Percentiles rank a stretch among this genome's conserved stretches.
These are phyloP conservation scores for Curvularia hawaiiensis DNA, from an alignment of 2,329 filamentous ascomycete species.

Conservation along the genomic window DNA sequence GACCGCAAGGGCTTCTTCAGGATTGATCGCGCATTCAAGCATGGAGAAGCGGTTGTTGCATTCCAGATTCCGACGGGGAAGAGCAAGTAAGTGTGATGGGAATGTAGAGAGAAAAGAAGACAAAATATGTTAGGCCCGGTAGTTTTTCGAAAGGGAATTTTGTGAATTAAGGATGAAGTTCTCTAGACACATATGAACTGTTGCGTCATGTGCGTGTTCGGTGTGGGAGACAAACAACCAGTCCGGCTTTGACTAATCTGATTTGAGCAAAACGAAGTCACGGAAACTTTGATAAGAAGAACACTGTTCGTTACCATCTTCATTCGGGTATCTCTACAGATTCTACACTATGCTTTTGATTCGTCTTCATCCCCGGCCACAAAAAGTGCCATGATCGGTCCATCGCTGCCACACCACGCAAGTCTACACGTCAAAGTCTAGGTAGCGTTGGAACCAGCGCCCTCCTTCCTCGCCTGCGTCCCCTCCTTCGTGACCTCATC, in stretches of 20 bases:
- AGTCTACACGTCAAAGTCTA: no score
- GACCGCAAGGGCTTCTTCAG: slow-evolving; percentile 93
- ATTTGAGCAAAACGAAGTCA: no score
- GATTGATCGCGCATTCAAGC: slow-evolving; percentile 69
- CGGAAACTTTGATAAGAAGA: no score
- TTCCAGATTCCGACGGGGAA: slow-evolving; percentile 75
- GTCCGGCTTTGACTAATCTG: no score
- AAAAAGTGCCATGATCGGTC: not conserved
- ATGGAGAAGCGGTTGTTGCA: slow-evolving; percentile 65
- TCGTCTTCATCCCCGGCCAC: not conserved
- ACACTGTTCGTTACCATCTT: not conserved
- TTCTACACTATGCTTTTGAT: not conserved
- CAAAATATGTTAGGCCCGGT: not conserved
- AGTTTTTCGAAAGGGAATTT: no score
- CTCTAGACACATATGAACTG: not conserved
- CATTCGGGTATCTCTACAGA: not conserved
- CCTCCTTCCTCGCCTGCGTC: slow-evolving; percentile 12
- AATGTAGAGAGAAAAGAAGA: not conserved
- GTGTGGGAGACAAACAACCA: no score
- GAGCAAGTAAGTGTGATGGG: slow-evolving; percentile 34
- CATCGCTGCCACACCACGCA: no score
- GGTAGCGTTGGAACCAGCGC: slow-evolving; percentile 12
- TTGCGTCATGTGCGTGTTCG: not conserved
- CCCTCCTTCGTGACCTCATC: slow-evolving; percentile 31
- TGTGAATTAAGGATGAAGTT: not conserved